These are phyloP conservation scores for Mycosarcoma maydis DNA, from an alignment of 1,284 basidiomycete species.

Conservation along the genomic window DNA sequence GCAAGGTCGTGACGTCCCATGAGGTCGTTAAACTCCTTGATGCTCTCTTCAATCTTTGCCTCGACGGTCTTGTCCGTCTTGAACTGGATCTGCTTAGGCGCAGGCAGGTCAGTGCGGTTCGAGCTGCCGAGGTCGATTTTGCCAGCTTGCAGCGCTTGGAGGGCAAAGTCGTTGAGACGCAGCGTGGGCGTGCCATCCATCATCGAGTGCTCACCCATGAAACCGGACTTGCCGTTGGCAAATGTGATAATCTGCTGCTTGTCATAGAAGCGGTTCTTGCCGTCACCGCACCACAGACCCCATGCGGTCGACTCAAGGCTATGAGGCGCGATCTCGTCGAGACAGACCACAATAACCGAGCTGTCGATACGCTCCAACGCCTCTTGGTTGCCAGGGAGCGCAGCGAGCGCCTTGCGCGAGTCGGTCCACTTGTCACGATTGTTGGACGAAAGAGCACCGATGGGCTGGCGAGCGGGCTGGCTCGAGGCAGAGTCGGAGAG, in stretches of 20 bases:
- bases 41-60: conserved; percentile 72
- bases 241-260: conserved; percentile 81
- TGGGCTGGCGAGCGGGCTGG: conserved; percentile 71
- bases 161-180: conserved; percentile 91
- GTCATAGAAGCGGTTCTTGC: conserved; percentile 93
- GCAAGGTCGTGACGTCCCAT: conserved; percentile 83
- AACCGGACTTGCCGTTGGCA: conserved; percentile 92
- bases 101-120: conserved; percentile 71
- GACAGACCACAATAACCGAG: conserved; percentile 84
- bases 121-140: conserved; percentile 75
- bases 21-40: conserved; percentile 79
- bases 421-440: conserved; percentile 92
- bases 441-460: conserved; percentile 87
- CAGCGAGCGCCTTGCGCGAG: conserved; percentile 71
- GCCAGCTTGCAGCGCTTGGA: conserved; percentile 80
- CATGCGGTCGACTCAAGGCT: conserved; percentile 77
- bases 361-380: conserved; percentile 87
- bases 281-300: conserved; percentile 90
- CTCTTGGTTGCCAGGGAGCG: conserved; percentile 75
- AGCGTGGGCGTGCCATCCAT: conserved; percentile 97
- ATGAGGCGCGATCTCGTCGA: conserved; percentile 83
- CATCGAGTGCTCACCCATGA: conserved; percentile 92
- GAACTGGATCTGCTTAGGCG: conserved; percentile 78
- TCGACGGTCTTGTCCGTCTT: conserved; percentile 73
- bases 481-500: conserved; percentile 77